Base-by-base conservation (phyloP, 805 yeast species). In the Cyberlindnera sargentensis region DNA sequence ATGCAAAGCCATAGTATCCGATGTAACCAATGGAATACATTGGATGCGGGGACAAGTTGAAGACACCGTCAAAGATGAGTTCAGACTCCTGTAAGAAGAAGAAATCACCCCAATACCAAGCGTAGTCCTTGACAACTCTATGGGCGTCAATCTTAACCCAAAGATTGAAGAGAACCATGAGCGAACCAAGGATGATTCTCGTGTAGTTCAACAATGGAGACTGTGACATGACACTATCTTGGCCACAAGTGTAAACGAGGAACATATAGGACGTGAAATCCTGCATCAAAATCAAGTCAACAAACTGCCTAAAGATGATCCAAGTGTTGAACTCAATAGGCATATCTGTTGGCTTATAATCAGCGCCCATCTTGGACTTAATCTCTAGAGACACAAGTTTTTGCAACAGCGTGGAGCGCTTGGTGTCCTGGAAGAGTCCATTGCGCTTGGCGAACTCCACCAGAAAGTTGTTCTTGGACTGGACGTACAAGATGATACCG, bases 31-130 rank as follows among this genome's bases (percentile, higher is more conserved):
- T 82, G 1, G 95, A 84, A 61, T 86, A 86, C 95, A 86, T 86
- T 42, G 95, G 95, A 58, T 86, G 95, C 20, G 95, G 95, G 11
- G 89, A 86, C 72, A 86, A 74, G 62, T 86, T 91, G 61, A 85
- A 86, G 8, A 86, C 93, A 35, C 95, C 95, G 60, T 87, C 95
- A 63, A 86, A 86, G 29, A 85, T 82, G 54, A 86, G 71, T 44
- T 77, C 79, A 58, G 71, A 76, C 49, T 76, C 77, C 58, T 84
- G 84, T 43, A 88, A 68, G 65, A 86, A 86, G 72, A 86, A 86
- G 65, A 86, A 86, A 63, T 87, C 95, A 27, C 95, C 95, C 95
- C 95, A 86, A 63, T 86, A 86, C 95, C 95, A 86, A 8, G 95
- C 95, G 59, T 80, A 86, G 58, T 86, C 95, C 61, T 86, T 85